Base-by-base conservation (phyloP, 225 moss, liverwort and hornwort species). In the Pleurozium schreberi region DNA sequence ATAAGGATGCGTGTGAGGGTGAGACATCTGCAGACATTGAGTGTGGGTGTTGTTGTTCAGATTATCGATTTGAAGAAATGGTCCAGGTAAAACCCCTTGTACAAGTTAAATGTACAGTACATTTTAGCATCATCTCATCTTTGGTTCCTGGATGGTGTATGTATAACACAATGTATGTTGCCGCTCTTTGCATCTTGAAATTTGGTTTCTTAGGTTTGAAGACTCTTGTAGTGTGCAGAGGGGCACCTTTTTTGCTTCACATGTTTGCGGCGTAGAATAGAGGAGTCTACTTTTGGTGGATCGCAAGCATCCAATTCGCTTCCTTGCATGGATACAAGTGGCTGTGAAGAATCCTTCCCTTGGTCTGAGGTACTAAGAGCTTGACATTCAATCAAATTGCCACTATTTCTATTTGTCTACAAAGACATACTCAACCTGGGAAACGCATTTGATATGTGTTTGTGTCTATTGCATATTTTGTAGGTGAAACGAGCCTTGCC, bases 191-290 rank as follows among this genome's bases (percentile, higher is more conserved):
- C 77, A 58, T 77, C 33, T 66, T 85, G 76, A 30, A 47, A 18
- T 47, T 80, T 63, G 80, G 18, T 84, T 86, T 80, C 36, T 84
- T 74, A 86, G 22, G 68, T 57, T 82, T 82, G 64, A 84, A 61
- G 28, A n/a, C 23, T 76, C 64, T 90, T 88, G 73, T 92, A 97
- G 96, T 97, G 97, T 88, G 95, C 96, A 93, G 97, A 97, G 89
- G 97, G 97, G 36, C 97, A 97, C 85, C 96, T 97, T 49, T 97
- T 97, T 78, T 97, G 97, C 90, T 94, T 94, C 83, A 90, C 90
- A 25, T 97, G 97, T 73, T 89, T 97, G 67, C 92, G 94, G 85
- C 94, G 97, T 42, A 93, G 94, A 85, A 93, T 97, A 75, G 96
- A 97, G 87, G 94, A 95, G 82, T 95, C 93, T 82, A 96, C 94